Conservation (phyloP, 2,329 filamentous ascomycete genomes). For the Alternaria metachromatica region DNA sequence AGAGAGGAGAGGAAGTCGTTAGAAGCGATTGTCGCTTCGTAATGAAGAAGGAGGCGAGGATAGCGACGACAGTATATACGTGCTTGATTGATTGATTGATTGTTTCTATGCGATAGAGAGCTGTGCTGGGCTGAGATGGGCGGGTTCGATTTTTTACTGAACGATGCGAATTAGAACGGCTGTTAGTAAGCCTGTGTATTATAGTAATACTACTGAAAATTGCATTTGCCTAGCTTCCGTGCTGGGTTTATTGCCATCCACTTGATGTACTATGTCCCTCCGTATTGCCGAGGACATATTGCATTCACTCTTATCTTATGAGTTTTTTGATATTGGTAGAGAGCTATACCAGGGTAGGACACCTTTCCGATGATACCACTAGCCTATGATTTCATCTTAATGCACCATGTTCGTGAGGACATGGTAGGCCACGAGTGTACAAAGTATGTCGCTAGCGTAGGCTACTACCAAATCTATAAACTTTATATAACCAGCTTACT, state of each 20-base stretch:
- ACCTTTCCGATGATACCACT: too few relatives aligned
- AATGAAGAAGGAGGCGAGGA: background rate
- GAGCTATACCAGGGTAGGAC: too few relatives aligned
- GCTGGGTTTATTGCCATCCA: background rate
- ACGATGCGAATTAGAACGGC: background rate
- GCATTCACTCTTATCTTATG: too few relatives aligned
- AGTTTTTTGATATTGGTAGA: too few relatives aligned
- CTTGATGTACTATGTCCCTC: background rate
- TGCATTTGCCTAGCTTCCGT: background rate
- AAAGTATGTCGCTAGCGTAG: too few relatives aligned
- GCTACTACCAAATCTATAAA: background rate
- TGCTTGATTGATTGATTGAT: conserved; percentile 1
- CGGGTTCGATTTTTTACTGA: background rate
- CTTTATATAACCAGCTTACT: background rate
- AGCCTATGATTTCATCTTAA: too few relatives aligned
- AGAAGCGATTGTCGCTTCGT: conserved; percentile 21
- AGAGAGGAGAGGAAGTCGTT: conserved; percentile 37
- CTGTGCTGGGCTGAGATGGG: background rate
- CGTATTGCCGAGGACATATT: background rate
- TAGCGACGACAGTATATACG: conserved; percentile 6
- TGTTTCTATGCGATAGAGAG: background rate
- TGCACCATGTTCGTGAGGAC: too few relatives aligned
- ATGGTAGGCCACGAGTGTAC: too few relatives aligned
- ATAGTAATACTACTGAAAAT: conserved; percentile 1
- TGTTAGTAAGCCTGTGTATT: conserved; percentile 1